Percentiles rank a stretch among this genome's conserved stretches.
Evolutionary conservation across 192 early-diverging fungal genomes (phyloP).

Genomic region (Gonapodya prolifera): DNA sequence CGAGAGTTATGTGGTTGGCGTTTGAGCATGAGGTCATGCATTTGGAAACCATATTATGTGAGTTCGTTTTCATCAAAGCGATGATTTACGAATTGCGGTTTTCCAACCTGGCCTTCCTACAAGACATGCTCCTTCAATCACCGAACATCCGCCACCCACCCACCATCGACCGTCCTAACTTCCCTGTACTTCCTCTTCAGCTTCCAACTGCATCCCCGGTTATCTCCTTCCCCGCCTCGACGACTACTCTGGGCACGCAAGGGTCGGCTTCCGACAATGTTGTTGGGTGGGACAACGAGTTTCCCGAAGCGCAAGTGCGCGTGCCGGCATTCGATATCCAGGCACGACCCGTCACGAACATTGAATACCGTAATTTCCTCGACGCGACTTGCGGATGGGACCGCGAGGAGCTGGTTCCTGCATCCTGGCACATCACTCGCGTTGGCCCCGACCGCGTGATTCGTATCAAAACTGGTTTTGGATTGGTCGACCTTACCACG

Average conservation of each 20-base stretch:
- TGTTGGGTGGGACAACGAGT: constrained; percentile 91
- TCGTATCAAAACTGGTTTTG: constrained; percentile 55
- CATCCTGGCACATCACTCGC: constrained; percentile 34
- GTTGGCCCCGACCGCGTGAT: constrained; percentile 4
- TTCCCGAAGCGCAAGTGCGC: constrained; percentile 28
- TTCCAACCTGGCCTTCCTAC: constrained; percentile 6
- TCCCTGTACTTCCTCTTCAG: background rate
- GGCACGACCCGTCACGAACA: constrained; percentile 65
- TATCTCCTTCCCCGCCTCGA: background rate
- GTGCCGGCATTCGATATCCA: constrained; percentile 48
- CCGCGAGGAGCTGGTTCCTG: constrained; percentile 24
- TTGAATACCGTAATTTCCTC: constrained; percentile 56
- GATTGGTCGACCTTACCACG: constrained; percentile 35
- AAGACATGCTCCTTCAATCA: constrained; percentile 70
- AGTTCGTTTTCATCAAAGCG: background rate
- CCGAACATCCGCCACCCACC: constrained; percentile 32
- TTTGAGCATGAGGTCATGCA: constrained; percentile 95
- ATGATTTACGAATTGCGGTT: background rate
- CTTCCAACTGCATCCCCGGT: background rate
- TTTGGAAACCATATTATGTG: constrained; percentile 37
- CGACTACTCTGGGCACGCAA: background rate
- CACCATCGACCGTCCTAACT: background rate
- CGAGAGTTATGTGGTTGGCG: constrained; percentile 65
- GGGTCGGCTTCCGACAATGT: constrained; percentile 9
- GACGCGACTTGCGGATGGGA: constrained; percentile 5